Evolutionary conservation across 2,329 filamentous ascomycete genomes (phyloP).

Genomic region (Colletotrichum sp.): DNA sequence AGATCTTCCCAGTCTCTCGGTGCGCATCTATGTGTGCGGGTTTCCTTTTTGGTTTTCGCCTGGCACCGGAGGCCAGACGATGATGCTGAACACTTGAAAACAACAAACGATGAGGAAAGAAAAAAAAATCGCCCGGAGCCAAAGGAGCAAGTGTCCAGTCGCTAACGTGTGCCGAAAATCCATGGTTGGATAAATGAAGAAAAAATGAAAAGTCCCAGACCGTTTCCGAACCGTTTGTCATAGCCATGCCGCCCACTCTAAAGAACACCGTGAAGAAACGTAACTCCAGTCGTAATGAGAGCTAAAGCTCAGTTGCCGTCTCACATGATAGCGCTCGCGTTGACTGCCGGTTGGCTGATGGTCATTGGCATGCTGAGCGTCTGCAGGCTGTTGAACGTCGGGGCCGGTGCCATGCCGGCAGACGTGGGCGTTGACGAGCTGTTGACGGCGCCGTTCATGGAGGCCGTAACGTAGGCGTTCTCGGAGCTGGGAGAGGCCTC

Average conservation of each 20-base stretch:
- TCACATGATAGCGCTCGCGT: conserved; percentile 52
- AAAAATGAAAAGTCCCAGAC: conserved; percentile 16
- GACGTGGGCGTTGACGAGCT: conserved; percentile 29
- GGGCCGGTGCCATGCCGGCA: conserved; percentile 26
- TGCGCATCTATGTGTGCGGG: conserved; percentile 15
- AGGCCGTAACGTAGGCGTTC: conserved; percentile 62
- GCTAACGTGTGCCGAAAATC: conserved; percentile 14
- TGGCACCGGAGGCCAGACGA: conserved; percentile 2
- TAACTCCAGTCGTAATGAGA: conserved; percentile 21
- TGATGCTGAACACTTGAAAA: conserved; percentile 17
- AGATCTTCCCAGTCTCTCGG: conserved; percentile 15
- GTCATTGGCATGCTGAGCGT: conserved; percentile 70
- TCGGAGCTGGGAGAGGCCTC: conserved; percentile 79
- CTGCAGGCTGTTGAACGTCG: conserved; percentile 62
- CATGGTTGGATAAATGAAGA: conserved; percentile 14
- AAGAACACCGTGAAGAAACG: conserved; percentile 20
- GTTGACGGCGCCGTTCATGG: conserved; percentile 51
- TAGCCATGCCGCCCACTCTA: conserved; percentile 21
- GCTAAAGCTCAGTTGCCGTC: conserved; percentile 1
- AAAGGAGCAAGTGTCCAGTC: conserved; percentile 9
- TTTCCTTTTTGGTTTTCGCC: conserved; percentile 15
- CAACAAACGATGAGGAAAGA: neutral
- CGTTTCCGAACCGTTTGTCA: conserved; percentile 12
- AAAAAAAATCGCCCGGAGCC: conserved; percentile 2
- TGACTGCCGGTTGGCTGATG: conserved; percentile 59